Conservation (phyloP, 805 yeast genomes). For the Allodekkera sacchari region DNA sequence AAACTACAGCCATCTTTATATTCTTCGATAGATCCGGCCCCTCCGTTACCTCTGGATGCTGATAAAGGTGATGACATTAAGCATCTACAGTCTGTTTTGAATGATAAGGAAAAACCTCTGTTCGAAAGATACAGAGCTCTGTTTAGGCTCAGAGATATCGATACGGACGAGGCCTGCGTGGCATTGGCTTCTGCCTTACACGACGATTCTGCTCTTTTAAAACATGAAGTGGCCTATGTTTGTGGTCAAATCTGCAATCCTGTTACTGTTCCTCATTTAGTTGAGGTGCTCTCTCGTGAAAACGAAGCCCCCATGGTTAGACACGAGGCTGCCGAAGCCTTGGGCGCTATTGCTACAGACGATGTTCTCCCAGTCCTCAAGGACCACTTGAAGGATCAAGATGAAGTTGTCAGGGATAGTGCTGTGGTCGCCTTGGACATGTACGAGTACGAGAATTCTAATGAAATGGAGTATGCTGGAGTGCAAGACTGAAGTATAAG, state of each 20-base stretch:
- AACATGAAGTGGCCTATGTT: constrained; percentile 97
- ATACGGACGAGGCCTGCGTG: constrained; percentile 83
- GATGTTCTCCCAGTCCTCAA: constrained; percentile 87
- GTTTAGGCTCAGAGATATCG: constrained; percentile 95
- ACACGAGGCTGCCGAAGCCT: constrained; percentile 99
- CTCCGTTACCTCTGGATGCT: constrained; percentile 68
- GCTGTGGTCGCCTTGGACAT: constrained; percentile 96
- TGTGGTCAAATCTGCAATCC: constrained; percentile 97
- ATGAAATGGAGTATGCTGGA: constrained; percentile 68
- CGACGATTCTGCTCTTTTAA: constrained; percentile 88
- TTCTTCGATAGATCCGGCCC: constrained; percentile 95
- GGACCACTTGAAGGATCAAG: constrained; percentile 70
- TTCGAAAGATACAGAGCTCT: constrained; percentile 96
- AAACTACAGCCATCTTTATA: constrained; percentile 67
- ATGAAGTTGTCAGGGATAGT: constrained; percentile 88
- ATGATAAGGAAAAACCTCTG: constrained; percentile 68
- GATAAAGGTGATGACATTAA: constrained; percentile 47
- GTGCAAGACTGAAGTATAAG: constrained; percentile 6
- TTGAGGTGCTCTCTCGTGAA: constrained; percentile 69
- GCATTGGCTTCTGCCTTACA: constrained; percentile 87
- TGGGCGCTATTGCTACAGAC: constrained; percentile 94
- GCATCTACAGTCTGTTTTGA: constrained; percentile 58
- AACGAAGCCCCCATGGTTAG: constrained; percentile 97
- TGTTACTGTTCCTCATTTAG: constrained; percentile 78
- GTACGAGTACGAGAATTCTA: constrained; percentile 91